Conservation (phyloP, 2,329 filamentous ascomycete species). For the Penicillium sp. region DNA sequence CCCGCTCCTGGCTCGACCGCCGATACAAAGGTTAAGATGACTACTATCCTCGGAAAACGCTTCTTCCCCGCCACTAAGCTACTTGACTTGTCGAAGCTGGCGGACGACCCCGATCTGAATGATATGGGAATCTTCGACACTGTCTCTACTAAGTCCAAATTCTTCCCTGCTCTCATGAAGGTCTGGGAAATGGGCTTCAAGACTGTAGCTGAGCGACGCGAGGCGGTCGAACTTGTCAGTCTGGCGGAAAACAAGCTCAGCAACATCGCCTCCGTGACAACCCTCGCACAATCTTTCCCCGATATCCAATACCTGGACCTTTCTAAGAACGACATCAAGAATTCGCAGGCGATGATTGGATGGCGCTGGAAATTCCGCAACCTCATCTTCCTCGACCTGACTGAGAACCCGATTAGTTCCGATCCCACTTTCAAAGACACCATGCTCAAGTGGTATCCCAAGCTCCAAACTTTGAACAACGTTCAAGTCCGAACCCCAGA, state of each 20-base stretch:
- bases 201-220: conserved; percentile 67
- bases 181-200: conserved; percentile 79
- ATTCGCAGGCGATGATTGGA: conserved; percentile 64
- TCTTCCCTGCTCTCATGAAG: conserved; percentile 88
- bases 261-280: conserved; percentile 69
- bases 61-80: conserved; percentile 73
- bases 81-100: conserved; percentile 77
- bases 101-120: conserved; percentile 68
- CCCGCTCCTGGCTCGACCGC: conserved; percentile 49
- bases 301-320: conserved; percentile 86
- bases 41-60: conserved; percentile 68
- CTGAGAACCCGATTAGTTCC: conserved; percentile 70
- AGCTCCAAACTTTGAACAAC: conserved; percentile 73
- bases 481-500: conserved; percentile 70
- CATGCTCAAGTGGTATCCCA: conserved; percentile 79
- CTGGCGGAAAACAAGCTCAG: conserved; percentile 77
- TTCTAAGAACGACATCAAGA: conserved; percentile 75
- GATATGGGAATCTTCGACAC: conserved; percentile 74
- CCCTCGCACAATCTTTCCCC: conserved; percentile 75
- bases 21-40: conserved; percentile 68
- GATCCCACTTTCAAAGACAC: conserved; percentile 64
- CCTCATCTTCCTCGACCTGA: conserved; percentile 77
- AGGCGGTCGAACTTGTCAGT: conserved; percentile 77
- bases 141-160: conserved; percentile 72
- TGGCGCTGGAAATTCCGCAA: conserved; percentile 79